These are phyloP conservation scores for Malania oleifera DNA, from an alignment of 164 flowering plant genomes.

Conservation along the genomic window DNA sequence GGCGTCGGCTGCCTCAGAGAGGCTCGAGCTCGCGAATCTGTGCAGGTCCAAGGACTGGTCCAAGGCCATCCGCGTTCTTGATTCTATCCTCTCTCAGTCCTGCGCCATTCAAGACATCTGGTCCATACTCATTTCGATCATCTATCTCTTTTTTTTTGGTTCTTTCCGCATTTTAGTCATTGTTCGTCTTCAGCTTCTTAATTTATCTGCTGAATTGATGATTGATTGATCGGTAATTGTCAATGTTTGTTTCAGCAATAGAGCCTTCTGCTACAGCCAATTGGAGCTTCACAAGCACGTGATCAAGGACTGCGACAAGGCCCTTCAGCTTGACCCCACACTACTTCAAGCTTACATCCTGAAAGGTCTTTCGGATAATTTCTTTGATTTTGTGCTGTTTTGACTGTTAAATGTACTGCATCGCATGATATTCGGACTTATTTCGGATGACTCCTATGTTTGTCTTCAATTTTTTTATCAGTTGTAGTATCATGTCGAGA, in stretches of 20 bases:
- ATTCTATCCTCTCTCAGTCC: constrained; percentile 73
- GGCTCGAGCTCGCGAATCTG: constrained; percentile 68
- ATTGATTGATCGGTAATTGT: background rate
- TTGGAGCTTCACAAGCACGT: constrained; percentile 93
- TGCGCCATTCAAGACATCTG: constrained; percentile 77
- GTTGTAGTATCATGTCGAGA: too few relatives aligned
- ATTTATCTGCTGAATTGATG: background rate
- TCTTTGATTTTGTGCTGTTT: background rate
- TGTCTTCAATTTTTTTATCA: background rate
- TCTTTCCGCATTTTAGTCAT: background rate
- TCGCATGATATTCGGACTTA: background rate
- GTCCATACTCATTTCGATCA: constrained; percentile 23
- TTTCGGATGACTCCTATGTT: background rate
- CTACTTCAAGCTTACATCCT: constrained; percentile 80
- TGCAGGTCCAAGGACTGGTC: constrained; percentile 85
- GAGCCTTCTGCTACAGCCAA: constrained; percentile 95
- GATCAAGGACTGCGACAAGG: constrained; percentile 86
- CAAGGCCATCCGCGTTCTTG: constrained; percentile 93
- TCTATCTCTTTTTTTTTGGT: background rate
- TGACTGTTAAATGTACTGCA: too few relatives aligned
- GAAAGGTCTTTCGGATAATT: constrained; percentile 51
- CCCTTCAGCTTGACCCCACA: constrained; percentile 70
- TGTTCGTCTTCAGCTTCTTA: background rate
- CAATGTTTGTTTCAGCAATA: constrained; percentile 51
- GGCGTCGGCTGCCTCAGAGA: constrained; percentile 44